Evolutionary conservation across 495 filamentous ascomycete species (phyloP), one percentile per base, ranked within the genome.

Genomic region (Usnea hakonensis): DNA sequence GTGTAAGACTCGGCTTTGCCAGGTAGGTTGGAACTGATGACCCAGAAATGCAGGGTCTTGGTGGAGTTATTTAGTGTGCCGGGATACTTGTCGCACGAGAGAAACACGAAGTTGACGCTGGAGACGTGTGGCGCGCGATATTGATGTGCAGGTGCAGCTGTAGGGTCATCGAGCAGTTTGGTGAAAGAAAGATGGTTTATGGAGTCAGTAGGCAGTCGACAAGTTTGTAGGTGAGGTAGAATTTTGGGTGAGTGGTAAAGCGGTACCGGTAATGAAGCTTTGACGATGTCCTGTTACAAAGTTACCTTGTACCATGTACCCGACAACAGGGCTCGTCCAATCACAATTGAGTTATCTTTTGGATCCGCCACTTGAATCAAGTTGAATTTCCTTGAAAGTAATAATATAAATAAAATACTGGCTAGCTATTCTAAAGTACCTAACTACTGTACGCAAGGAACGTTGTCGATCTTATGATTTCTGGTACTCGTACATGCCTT

Each of bases 281-380:
- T 23, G 36, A 60, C 28, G 33, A 32, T 55, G 33, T 28, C 37
- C 52, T 28, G n/a, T n/a, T n/a, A n/a, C n/a, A n/a, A n/a, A n/a
- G n/a, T n/a, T n/a, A n/a, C n/a, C n/a, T n/a, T n/a, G n/a, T n/a
- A n/a, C n/a, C n/a, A n/a, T 53, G 40, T 61, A 40, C 36, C 48
- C 48, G 59, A 26, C 41, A 17, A 32, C 36, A 35, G 55, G 48
- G 23, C 30, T 50, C n/a, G 37, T 55, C 59, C 59, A 61, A 61
- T 61, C 19, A 36, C 17, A 48, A 61, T 61, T 55, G 59, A 61
- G n/a, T n/a, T n/a, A n/a, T n/a, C n/a, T n/a, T n/a, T n/a, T n/a
- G n/a, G n/a, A n/a, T n/a, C n/a, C n/a, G n/a, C n/a, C n/a, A n/a
- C n/a, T n/a, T n/a, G n/a, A n/a, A n/a, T n/a, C n/a, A n/a, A n/a